Evolutionary conservation across 495 filamentous ascomycete genomes (phyloP), one percentile per base, ranked within the genome.

Genomic region (Podospora comata): DNA sequence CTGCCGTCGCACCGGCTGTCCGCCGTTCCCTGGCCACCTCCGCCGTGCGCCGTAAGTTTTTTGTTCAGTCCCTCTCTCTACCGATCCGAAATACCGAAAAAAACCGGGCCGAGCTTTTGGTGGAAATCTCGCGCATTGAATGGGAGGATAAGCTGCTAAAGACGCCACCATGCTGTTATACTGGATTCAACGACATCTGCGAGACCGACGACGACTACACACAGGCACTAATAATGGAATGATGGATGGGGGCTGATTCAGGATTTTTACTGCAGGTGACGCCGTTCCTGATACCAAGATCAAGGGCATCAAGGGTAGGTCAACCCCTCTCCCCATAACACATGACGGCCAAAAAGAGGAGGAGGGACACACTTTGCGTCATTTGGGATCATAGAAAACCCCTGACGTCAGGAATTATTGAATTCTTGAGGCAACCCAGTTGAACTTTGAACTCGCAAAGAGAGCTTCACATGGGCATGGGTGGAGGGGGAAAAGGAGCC

Each of bases 21-120:
- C 79, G 79, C 68, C 88, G 88, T 77, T 84, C 79, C 76, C 85
- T 90, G 75, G 76, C 86, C 62, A 84, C 80, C 74, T 82, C 85
- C 67, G 74, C 85, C 72, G 79, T 85, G 70, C 86, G 86, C 79
- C 82, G 88, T 90, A 84, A 81, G 87, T 75, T 44, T 30, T 66
- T 57, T 48, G n/a, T 3, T 2, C 30, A 60, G 23, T 16, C 9
- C n/a, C 7, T 19, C 15, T 34, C 58, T 48, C 23, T 23, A 23
- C 23, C 23, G 23, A 65, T 63, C 26, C 39, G 59, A 54, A 61
- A 23, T 61, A 30, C 65, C 44, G 56, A 60, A 57, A 65, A 68
- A 63, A 53, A 23, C 55, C 65, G 64, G 68, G 32, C 56, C 53
- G 68, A 48, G 61, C 54, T 39, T 56, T 1, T 56, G 66, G 54